Percentiles rank a stretch among this genome's conserved stretches.
Evolutionary conservation across 768 basidiomycete species (phyloP).

Genomic region (Hydnomerulius pinastri): DNA sequence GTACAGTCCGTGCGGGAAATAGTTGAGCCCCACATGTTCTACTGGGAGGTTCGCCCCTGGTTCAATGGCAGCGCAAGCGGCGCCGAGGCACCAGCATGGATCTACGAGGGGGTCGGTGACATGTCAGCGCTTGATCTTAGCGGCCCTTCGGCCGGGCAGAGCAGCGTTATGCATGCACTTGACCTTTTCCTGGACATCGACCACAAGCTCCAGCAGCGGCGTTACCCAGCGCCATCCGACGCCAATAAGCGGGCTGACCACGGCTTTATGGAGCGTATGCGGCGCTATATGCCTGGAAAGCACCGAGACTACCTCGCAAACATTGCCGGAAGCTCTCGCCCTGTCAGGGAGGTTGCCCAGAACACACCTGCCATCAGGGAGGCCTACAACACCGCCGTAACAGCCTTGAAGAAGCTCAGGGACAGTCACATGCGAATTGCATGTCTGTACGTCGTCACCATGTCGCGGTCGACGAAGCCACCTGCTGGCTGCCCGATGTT

Average conservation of each 20-base stretch:
- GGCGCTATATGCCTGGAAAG: conserved; percentile 91
- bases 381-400: conserved; percentile 79
- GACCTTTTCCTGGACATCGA: conserved; percentile 90
- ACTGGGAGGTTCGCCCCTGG: conserved; percentile 91
- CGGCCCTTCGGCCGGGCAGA: conserved; percentile 95
- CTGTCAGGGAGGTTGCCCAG: conserved; percentile 63
- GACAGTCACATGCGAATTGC: conserved; percentile 91
- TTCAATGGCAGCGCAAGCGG: conserved; percentile 77
- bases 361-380: conserved; percentile 59
- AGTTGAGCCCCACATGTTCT: conserved; percentile 87
- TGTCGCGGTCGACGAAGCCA: conserved; percentile 64
- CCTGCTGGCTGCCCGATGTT: conserved; percentile 52
- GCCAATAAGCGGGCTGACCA: conserved; percentile 65
- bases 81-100: conserved; percentile 55
- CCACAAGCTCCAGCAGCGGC: conserved; percentile 73
- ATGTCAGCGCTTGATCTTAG: conserved; percentile 63
- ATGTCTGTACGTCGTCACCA: conserved; percentile 82
- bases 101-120: conserved; percentile 75
- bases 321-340: conserved; percentile 59
- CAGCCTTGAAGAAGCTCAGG: conserved; percentile 78
- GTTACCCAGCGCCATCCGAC: conserved; percentile 66
- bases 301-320: conserved; percentile 84
- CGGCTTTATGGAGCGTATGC: conserved; percentile 92
- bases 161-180: conserved; percentile 83
- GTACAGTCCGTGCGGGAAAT: conserved; percentile 67